Base-by-base conservation (phyloP, 2,329 filamentous ascomycete genomes). In the Fusarium globosum region DNA sequence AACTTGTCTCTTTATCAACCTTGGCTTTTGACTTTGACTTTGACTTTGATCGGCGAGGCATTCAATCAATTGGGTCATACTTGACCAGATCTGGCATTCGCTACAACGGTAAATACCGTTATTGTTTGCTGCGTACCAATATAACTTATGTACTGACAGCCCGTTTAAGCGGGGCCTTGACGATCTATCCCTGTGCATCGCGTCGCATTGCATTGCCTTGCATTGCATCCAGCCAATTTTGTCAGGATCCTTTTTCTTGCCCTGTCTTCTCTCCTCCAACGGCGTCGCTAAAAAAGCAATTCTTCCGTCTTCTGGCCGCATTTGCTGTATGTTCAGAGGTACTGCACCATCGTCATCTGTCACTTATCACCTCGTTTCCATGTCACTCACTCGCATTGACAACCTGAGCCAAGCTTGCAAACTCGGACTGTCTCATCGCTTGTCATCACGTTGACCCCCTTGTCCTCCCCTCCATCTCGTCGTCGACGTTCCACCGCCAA, bases 401-500 rank as follows among this genome's bases (percentile, higher is more conserved):
- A 43, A 43, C 52, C 52, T 56, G 51, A 51, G 42, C 42, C 56
- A 59, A 59, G 35, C 42, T 61, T 55, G 51, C 68, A 74, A 65
- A 69, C 68, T 73, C 59, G 64, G 57, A 70, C 55, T 74, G 72
- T 74, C 65, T 75, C 72, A 74, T 74, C 61, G 57, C 30, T 53
- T 74, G 68, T 55, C 65, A 63, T 74, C 72, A 69, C 72, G 51
- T 72, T 68, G 71, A 68, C 70, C 74, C 73, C 68, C 63, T 75
- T 76, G 69, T 75, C 69, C 70, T 75, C 71, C 77, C 74, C 73
- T 78, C 70, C 74, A 70, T 69, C 72, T 73, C 53, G 53, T 70
- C 61, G 46, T 65, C 56, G 35, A 62, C 66, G 76, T 78, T 78
- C 67, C 76, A 78, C 76, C 69, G 61, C 63, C 57, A 77, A 68